These are phyloP conservation scores for Corymbia citriodora DNA, from an alignment of 441 rosid genomes.

Conservation along the genomic window DNA sequence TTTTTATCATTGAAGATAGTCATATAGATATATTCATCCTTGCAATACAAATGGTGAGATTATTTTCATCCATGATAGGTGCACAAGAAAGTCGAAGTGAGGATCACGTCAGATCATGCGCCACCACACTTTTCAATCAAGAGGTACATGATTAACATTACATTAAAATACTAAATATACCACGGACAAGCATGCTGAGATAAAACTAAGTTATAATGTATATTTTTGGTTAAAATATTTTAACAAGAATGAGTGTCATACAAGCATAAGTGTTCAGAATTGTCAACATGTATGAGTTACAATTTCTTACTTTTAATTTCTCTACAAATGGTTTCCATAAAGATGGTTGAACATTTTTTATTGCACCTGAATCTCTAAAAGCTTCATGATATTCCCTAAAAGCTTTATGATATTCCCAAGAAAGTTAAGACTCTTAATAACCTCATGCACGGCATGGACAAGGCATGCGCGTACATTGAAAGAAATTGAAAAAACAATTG, in stretches of 20 bases:
- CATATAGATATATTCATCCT: rapidly evolving
- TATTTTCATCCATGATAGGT: neutral
- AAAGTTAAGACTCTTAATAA: no score
- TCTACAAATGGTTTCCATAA: neutral
- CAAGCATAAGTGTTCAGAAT: neutral
- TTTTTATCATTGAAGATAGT: rapidly evolving
- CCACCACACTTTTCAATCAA: neutral
- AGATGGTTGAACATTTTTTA: no score
- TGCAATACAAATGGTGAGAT: neutral
- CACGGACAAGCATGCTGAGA: no score
- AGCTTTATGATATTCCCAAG: no score
- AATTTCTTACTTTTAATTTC: neutral
- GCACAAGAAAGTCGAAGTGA: rapidly evolving
- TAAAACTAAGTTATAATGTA: neutral
- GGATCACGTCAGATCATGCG: rapidly evolving
- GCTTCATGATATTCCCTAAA: no score
- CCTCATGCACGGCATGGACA: no score
- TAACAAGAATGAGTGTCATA: neutral
- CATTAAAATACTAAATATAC: no score
- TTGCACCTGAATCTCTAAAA: no score
- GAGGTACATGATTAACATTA: neutral
- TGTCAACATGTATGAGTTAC: neutral
- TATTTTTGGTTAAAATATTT: neutral
- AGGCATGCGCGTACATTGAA: no score
- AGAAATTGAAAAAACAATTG: no score